Base-by-base conservation (phyloP, 2,329 filamentous ascomycete genomes). In the Aspergillus unguis region DNA sequence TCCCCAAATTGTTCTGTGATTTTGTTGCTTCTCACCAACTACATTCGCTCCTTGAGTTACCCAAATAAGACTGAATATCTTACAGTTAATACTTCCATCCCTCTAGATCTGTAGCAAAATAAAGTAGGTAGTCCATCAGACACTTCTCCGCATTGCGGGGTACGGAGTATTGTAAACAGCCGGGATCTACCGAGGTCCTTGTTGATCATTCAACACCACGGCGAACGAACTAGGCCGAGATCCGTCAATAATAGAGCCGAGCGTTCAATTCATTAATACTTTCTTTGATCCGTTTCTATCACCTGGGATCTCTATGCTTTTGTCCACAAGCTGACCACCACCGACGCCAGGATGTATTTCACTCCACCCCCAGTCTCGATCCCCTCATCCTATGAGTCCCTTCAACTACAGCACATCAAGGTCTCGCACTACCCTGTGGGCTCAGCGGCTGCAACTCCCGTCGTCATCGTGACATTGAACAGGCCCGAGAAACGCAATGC, bases 401-500 rank as follows among this genome's bases (percentile, higher is more conserved):
- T 73, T 4, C 56, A 58, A 17, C 62, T 63, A 31, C 55, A 62
- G 5, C 64, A 72, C 48, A 66, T 75, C 58, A 65, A 64, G 38
- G 32, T 74, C 53, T 67, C 66, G 5, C 70, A 75, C 48, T 64
- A 74, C 37, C 73, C 72, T 5, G 60, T 60, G 0, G 69, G 65
- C 27, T 82, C 85, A 0, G 67, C 78, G 8, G 72, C 77, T 2
- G 78, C 81, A 10, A 73, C 71, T 2, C 63, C 67, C 0, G 72
- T 82, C 27, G 71, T 77, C 31, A 62, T 81, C 28, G 61, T 84
- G 51, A 74, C 76, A 10, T 66, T 83, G 54, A 79, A 81, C 66
- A 75, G 82, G 2, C 81, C 79, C 2, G 71, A 74, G 42, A 83
- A 84, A 64, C 74, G 80, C 50, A 85, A 85, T 71, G 81, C 82